phyloP scores from a whole-genome alignment of 2,329 filamentous ascomycete genomes.

The Monosporascus sp. region DNA sequence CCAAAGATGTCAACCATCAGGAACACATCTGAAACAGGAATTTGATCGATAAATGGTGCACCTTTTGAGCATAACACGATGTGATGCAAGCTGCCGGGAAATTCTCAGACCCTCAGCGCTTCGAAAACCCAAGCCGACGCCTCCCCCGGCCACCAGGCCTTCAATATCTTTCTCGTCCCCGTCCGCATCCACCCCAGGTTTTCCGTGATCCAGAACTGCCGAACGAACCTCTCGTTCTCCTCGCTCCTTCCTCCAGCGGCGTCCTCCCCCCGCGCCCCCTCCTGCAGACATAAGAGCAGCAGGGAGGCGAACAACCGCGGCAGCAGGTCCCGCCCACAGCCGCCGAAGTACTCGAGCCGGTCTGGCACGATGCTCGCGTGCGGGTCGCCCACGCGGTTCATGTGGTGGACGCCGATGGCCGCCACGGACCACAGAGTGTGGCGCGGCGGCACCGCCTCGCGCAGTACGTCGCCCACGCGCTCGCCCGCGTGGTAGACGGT shows the following conservation, averaged over 20 bases:
- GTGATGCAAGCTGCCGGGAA: no score
- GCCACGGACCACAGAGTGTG: slow-evolving; percentile 13
- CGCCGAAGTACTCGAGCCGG: slow-evolving; percentile 14
- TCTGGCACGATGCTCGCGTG: slow-evolving; percentile 13
- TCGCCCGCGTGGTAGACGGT: slow-evolving; percentile 11
- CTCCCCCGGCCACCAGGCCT: background rate
- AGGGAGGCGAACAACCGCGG: slow-evolving; percentile 13
- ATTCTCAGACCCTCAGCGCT: slow-evolving; percentile 8
- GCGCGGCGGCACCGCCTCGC: slow-evolving; percentile 6
- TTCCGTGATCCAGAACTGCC: slow-evolving; percentile 6
- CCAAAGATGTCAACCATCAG: no score
- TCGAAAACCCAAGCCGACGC: slow-evolving; percentile 9
- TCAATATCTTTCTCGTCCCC: slow-evolving; percentile 2
- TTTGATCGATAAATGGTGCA: no score
- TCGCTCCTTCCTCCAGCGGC: background rate
- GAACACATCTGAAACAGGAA: no score
- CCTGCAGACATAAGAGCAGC: slow-evolving; percentile 10
- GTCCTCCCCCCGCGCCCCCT: background rate
- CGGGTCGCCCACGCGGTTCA: slow-evolving; percentile 8
- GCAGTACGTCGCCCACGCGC: slow-evolving; percentile 8
- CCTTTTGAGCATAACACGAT: no score
- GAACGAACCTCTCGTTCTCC: slow-evolving; percentile 1
- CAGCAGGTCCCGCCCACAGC: slow-evolving; percentile 4
- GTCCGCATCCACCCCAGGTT: slow-evolving; percentile 10
- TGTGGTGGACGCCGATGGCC: slow-evolving; percentile 11